Base-by-base conservation (phyloP, 1,284 basidiomycete genomes). In the Cystobasidiaceae sp. region DNA sequence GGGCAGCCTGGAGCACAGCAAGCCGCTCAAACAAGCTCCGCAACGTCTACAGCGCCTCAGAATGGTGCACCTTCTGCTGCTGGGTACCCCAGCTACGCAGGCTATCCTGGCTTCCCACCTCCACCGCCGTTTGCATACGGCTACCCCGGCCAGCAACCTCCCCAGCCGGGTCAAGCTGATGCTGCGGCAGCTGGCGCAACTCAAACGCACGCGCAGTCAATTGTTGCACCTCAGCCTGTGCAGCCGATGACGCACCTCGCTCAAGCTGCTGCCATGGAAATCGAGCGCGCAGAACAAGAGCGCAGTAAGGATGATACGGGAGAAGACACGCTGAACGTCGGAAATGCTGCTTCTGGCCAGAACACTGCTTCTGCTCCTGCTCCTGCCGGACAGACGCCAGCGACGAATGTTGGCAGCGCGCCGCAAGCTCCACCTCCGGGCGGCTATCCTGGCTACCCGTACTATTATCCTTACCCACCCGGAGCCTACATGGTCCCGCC, bases 221-320 rank as follows among this genome's bases (percentile, higher is more conserved):
- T 64, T 1, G 52, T 64, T 19, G 41, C 51, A 25, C 61, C 61
- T 33, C 46, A 49, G 21, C 61, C 61, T 19, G 61, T 68, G 9
- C 55, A 54, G 39, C 67, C 67, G 3, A 65, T 68, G 67, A 56
- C 67, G 15, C 62, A 64, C 28, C 44, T 68, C 4, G 67, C 67
- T 15, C 65, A 60, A 33, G 67, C 67, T n/a, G 67, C 67, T 23
- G 54, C 55, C 9, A 54, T 64, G 21, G 67, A 68, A 27, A 59
- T 68, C 21, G 61, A 68, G 27, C 54, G 67, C 13, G 61, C 21
- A 15, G 61, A 64, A 41, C 51, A 51, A 17, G 61, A 64, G 33
- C 37, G 61, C 6, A 56, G 56, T 4, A 56, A 51, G 2, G 50
- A 43, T n/a, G 33, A 41, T 9, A 32, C 50, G 25, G 61, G 46